Percentiles rank a stretch among this genome's conserved stretches.
Conservation (phyloP, 176 grass and related monocot genomes). For the Cocos nucifera region DNA sequence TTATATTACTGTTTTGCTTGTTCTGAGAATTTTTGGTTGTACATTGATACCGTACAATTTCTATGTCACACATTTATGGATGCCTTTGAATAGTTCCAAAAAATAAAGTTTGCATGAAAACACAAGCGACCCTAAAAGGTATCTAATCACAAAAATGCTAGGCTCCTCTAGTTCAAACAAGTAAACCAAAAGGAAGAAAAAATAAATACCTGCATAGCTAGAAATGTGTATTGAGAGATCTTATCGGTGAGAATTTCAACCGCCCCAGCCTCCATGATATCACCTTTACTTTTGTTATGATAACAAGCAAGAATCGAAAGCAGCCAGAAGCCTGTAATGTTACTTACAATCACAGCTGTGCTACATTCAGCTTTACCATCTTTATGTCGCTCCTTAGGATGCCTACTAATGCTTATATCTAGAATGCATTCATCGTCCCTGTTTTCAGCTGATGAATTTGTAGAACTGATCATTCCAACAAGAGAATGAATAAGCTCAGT, state of each 20-base stretch:
- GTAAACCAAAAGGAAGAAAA: no score
- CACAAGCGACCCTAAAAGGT: no score
- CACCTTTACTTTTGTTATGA: slow-evolving; percentile 50
- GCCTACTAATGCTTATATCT: slow-evolving; percentile 75
- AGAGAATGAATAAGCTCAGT: slow-evolving; percentile 77
- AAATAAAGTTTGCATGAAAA: no score
- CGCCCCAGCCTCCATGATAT: slow-evolving; percentile 75
- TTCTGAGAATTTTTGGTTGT: no score
- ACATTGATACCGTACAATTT: no score
- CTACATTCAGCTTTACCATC: slow-evolving; percentile 37
- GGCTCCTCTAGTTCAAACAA: no score
- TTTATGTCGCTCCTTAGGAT: slow-evolving; percentile 39
- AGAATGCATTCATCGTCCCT: slow-evolving; percentile 41
- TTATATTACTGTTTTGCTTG: no score
- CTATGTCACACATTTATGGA: no score
- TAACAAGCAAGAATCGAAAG: slow-evolving; percentile 72
- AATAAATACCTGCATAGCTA: slow-evolving; percentile 46
- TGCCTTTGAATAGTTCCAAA: no score
- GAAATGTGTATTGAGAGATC: slow-evolving; percentile 83
- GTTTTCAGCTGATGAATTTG: slow-evolving; percentile 51
- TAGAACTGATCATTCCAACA: slow-evolving; percentile 69
- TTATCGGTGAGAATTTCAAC: slow-evolving; percentile 79
- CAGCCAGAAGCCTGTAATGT: slow-evolving; percentile 89
- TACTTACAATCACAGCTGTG: slow-evolving; percentile 73
- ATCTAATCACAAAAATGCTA: no score